These are phyloP conservation scores for Coccomyxa sp. DNA, from an alignment of 139 green algal species.

Conservation along the genomic window DNA sequence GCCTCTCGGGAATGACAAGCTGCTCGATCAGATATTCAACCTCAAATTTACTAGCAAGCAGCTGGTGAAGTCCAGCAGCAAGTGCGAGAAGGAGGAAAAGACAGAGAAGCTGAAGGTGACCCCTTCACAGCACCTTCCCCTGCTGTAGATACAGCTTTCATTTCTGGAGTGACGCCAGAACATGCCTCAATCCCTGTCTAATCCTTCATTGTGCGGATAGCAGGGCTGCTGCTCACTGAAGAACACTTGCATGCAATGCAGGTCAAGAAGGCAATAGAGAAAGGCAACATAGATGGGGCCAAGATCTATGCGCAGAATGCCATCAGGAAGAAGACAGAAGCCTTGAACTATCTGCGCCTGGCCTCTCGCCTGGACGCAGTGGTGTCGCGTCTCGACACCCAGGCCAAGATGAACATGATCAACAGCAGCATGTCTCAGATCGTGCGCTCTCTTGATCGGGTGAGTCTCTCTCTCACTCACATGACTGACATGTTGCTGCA, in stretches of 20 bases:
- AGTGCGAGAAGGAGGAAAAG: constrained; percentile 97
- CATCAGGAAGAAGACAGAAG: constrained; percentile 89
- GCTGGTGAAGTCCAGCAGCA: constrained; percentile 65
- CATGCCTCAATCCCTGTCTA: no score
- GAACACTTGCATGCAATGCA: constrained; percentile 2
- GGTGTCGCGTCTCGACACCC: constrained; percentile 84
- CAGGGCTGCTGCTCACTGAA: no score
- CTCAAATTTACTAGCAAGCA: constrained; percentile 94
- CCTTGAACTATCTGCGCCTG: constrained; percentile 95
- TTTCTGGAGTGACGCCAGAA: no score
- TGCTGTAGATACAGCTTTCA: no score
- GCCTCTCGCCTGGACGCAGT: constrained; percentile 88
- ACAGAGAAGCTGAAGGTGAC: constrained; percentile 76
- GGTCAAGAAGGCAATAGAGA: constrained; percentile 98
- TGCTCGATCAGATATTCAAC: constrained; percentile 94
- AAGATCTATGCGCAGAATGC: constrained; percentile 91
- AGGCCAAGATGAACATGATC: constrained; percentile 80
- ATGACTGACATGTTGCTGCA: background rate
- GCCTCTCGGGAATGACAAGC: constrained; percentile 21
- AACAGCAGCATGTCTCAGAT: constrained; percentile 91
- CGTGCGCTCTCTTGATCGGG: constrained; percentile 11
- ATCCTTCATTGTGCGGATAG: no score
- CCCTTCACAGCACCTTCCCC: no score
- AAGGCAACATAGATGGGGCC: constrained; percentile 91
- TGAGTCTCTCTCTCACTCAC: background rate